Conservation (phyloP, 192 early-diverging fungal species). For the Podila clonocystis region DNA sequence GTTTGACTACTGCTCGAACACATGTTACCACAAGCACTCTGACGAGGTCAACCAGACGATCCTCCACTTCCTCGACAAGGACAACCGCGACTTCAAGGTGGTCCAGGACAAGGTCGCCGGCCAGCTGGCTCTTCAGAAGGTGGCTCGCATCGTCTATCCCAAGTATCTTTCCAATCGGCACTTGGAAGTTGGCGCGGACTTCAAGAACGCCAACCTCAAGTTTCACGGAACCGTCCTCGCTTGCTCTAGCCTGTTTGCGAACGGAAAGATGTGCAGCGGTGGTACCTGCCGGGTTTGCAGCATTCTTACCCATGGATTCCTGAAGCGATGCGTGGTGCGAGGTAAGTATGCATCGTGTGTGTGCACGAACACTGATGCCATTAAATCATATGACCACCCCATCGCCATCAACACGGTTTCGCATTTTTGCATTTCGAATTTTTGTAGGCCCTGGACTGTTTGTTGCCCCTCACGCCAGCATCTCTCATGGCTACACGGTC, state of each 20-base stretch:
- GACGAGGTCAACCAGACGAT: background rate
- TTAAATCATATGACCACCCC: no score
- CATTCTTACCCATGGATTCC: background rate
- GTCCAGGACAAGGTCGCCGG: background rate
- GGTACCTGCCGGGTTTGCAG: background rate
- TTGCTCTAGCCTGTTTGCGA: background rate
- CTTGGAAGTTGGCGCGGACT: background rate
- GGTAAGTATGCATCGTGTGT: no score
- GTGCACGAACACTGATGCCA: no score
- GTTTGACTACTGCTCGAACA: background rate
- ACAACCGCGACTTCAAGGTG: background rate
- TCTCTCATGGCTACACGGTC: background rate
- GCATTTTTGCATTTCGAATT: no score
- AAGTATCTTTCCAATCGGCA: background rate
- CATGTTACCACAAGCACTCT: background rate
- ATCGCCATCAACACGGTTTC: no score
- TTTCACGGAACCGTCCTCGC: background rate
- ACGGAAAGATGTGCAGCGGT: background rate
- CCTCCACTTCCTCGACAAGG: background rate
- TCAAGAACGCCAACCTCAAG: conserved; percentile 2
- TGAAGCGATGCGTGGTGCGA: no score
- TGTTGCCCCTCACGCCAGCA: background rate
- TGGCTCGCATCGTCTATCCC: conserved; percentile 6
- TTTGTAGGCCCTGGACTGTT: background rate
- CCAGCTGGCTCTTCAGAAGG: background rate